Base-by-base conservation (phyloP, 2,329 filamentous ascomycete genomes). In the Hysterium pulicare region DNA sequence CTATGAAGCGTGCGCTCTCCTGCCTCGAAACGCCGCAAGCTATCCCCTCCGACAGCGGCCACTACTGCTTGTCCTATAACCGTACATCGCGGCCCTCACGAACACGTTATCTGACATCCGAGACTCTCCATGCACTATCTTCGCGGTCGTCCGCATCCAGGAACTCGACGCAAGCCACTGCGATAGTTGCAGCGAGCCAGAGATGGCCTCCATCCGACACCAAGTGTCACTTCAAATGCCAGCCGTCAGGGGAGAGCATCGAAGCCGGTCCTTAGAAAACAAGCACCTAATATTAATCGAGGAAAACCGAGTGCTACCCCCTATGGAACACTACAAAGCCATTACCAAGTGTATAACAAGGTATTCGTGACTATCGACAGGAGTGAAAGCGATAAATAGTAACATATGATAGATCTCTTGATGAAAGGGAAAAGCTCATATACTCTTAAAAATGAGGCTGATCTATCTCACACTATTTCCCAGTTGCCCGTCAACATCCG, bases 201-300 rank as follows among this genome's bases (percentile, higher is more conserved):
- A 39, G 34, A 46, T 46, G 40, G 35, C 32, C 40, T 40, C 33
- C 15, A n/a, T n/a, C 26, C 26, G 39, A 33, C 40, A 15, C 44
- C 40, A 5, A 41, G 40, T 32, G 30, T 47, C 33, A 38, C 24
- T 32, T 47, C 44, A 17, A 47, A 38, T 32, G 39, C 42, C 23
- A 46, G 40, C 40, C 34, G 40, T 24, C 40, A 15, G 43, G 32
- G 44, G 24, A 42, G 40, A 34, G 37, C 40, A 35, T 46, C 44
- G 23, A 46, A 46, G 35, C 35, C 42, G 34, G 21, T 35, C 32
- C 42, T 35, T 34, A 46, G 35, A 46, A 46, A 35, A 34, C 39
- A 39, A 46, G 44, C 22, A 33, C 40, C 9, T 34, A 46, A 26
- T 46, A 46, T 40, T 28, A 34, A 38, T 34, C 40, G 19, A 46